Evolutionary conservation across 139 green algal genomes (phyloP), one percentile per base, ranked within the genome.

Genomic region (Tetraselmis chui): DNA sequence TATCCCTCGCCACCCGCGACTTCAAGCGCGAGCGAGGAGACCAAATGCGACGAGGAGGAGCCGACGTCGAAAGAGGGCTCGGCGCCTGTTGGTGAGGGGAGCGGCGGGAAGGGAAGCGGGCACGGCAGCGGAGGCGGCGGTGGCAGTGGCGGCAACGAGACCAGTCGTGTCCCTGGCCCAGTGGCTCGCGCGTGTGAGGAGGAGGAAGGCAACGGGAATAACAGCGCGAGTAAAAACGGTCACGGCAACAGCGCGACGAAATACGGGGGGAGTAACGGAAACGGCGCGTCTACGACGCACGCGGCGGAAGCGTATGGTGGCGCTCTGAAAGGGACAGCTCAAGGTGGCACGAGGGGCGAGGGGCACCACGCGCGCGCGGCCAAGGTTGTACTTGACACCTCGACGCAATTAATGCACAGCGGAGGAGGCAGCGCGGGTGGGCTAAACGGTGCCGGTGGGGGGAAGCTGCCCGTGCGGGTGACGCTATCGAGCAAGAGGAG

Each of bases 61-160:
- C 88, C 89, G 0, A 90, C 85, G 0, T 91, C 84, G 23, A 93
- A 93, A 32, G 91, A 94, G 81, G 91, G 89, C 30, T 87, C 78
- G 29, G 91, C 89, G 0, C 91, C 91, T 18, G 85, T 87, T 23
- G 87, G 81, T 23, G 75, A 85, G 31, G 26, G 26, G 2, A 77
- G n/a, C 74, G 74, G 74, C 18, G 26, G 74, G 23, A 76, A 82
- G 18, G 79, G 78, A 1, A 85, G 79, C 77, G 82, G 82, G 0
- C 67, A 89, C 31, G 84, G 80, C 67, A 85, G 86, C 18, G 45
- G 45, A 25, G 45, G 45, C 18, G 45, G 45, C 80, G 85, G 83
- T 5, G 85, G 81, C 77, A 86, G 87, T 29, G 85, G 88, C 23
- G 87, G 77, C 75, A 86, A 89, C 59, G 83, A 80, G 1, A 89